Percentiles rank a stretch among this genome's conserved stretches.
phyloP scores from a whole-genome alignment of 2,329 filamentous ascomycete species.

The Westerdykella ornata region DNA sequence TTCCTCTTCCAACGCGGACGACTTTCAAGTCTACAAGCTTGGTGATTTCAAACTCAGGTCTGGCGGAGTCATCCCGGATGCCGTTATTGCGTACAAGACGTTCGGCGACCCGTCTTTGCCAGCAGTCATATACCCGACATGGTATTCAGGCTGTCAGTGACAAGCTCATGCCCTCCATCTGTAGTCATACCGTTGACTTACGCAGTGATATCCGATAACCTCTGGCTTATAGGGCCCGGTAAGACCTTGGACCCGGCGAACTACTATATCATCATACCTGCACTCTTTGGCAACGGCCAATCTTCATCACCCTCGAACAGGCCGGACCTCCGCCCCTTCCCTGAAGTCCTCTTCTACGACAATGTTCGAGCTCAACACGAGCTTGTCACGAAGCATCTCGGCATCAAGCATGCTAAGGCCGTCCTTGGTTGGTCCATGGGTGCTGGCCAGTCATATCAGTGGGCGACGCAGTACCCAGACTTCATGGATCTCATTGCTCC shows the following conservation, averaged over 20 bases:
- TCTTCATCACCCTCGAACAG: conserved; percentile 62
- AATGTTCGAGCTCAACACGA: conserved; percentile 62
- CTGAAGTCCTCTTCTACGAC: conserved; percentile 58
- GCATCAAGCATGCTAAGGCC: conserved; percentile 53
- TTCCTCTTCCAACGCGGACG: conserved; percentile 15
- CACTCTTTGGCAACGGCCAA: conserved; percentile 63
- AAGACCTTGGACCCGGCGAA: conserved; percentile 58
- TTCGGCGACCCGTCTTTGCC: conserved; percentile 58
- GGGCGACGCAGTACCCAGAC: conserved; percentile 56
- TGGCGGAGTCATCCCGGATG: conserved; percentile 55
- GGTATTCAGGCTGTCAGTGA: conserved; percentile 58
- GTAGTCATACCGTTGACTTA: conserved; percentile 4
- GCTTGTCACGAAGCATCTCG: conserved; percentile 58
- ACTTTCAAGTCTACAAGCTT: conserved; percentile 51
- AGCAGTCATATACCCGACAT: conserved; percentile 68
- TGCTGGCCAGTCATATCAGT: conserved; percentile 59
- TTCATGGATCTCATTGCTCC: conserved; percentile 61
- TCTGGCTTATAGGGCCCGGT: conserved; percentile 64
- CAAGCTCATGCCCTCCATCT: neutral
- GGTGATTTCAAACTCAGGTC: conserved; percentile 62
- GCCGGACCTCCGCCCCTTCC: conserved; percentile 50
- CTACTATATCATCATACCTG: conserved; percentile 63
- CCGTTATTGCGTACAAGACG: conserved; percentile 70
- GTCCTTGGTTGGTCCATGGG: conserved; percentile 69
- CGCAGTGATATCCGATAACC: conserved; percentile 59